These are phyloP conservation scores for Cladophialophora immunda DNA, from an alignment of 2,329 filamentous ascomycete species.

Conservation along the genomic window DNA sequence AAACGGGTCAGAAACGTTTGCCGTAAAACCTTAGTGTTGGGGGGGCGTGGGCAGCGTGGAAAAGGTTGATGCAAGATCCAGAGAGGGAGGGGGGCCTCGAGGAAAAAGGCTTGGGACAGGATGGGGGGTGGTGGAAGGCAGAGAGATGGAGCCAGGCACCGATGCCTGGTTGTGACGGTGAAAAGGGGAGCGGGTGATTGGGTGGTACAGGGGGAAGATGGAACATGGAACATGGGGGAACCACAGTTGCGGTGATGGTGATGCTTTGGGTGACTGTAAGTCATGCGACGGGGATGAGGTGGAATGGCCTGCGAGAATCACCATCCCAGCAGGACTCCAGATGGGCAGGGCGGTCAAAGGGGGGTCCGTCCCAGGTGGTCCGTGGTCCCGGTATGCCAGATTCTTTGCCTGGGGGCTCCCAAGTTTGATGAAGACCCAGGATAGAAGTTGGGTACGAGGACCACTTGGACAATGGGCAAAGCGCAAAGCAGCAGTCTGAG, in stretches of 20 bases:
- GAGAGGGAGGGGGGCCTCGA: too few relatives aligned
- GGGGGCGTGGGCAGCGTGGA: slow-evolving; percentile 13
- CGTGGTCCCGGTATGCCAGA: neutral
- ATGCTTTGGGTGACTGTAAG: slow-evolving; percentile 8
- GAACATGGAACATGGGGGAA: slow-evolving; percentile 5
- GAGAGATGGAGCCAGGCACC: slow-evolving; percentile 32
- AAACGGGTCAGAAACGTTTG: slow-evolving; percentile 35
- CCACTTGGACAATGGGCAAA: neutral
- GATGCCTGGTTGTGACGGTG: slow-evolving; percentile 1
- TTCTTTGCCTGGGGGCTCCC: neutral
- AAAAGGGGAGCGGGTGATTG: slow-evolving; percentile 2
- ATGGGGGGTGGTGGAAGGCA: slow-evolving; percentile 14
- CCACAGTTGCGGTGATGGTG: too few relatives aligned
- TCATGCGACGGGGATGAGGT: slow-evolving; percentile 30
- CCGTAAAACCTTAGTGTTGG: slow-evolving; percentile 18
- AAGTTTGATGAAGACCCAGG: neutral
- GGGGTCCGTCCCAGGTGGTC: neutral
- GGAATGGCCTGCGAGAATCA: slow-evolving; percentile 16
- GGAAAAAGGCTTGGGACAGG: neutral
- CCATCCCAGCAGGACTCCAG: neutral
- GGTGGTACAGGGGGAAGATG: neutral
- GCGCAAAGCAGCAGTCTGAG: slow-evolving; percentile 32
- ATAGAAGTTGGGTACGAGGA: neutral
- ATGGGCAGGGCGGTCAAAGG: neutral
- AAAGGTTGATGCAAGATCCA: slow-evolving; percentile 26